Evolutionary conservation across 371 early-diverging fungal species (phyloP).

Genomic region (Rhizopus delemar): DNA sequence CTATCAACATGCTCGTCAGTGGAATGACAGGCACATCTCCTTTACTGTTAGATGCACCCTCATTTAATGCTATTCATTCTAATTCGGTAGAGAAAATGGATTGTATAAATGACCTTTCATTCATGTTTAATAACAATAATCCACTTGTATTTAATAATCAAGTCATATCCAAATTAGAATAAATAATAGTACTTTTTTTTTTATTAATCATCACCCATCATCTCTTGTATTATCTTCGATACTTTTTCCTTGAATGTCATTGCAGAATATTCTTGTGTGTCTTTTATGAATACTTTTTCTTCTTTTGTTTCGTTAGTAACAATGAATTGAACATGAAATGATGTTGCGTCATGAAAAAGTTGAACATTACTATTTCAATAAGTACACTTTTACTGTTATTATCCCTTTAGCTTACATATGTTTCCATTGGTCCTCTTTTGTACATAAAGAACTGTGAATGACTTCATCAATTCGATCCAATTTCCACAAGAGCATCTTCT

Average conservation of each 20-base stretch:
- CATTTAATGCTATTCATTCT: neutral
- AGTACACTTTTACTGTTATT: neutral
- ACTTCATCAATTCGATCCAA: conserved; percentile 53
- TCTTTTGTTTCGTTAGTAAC: neutral
- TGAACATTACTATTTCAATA: neutral
- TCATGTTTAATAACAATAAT: conserved; percentile 11
- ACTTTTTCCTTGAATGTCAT: conserved; percentile 25
- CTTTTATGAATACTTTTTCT: neutral
- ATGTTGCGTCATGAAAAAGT: conserved; percentile 9
- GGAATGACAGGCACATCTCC: conserved; percentile 29
- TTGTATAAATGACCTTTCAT: conserved; percentile 9
- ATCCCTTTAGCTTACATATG: conserved; percentile 35
- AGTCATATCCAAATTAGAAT: conserved; percentile 6
- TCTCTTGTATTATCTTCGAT: conserved; percentile 10
- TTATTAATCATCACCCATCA: conserved; percentile 15
- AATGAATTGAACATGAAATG: conserved; percentile 23
- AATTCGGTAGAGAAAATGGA: neutral
- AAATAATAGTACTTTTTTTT: neutral
- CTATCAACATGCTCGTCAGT: conserved; percentile 32
- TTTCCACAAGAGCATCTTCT: conserved; percentile 44
- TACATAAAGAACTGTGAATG: conserved; percentile 38
- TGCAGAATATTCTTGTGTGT: conserved; percentile 4
- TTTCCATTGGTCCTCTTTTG: conserved; percentile 28
- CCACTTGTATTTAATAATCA: conserved; percentile 14
- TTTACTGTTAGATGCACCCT: conserved; percentile 11